Conservation (phyloP, 169 alveolate species). For the Plasmodium malariae region DNA sequence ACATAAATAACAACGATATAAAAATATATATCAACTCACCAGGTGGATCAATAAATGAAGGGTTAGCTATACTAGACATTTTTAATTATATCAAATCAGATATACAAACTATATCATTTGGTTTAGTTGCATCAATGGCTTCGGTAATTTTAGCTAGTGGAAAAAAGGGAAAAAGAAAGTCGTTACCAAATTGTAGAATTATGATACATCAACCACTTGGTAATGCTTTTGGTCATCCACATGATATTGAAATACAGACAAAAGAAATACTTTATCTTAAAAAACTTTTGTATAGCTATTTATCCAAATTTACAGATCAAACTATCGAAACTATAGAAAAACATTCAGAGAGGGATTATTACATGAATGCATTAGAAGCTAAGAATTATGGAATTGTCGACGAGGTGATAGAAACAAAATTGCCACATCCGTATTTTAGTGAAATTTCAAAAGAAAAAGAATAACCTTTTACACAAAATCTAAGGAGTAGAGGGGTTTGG, state of each 20-base stretch:
- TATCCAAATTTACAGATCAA: conserved; percentile 87
- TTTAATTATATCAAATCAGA: conserved; percentile 86
- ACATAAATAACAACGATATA: conserved; percentile 83
- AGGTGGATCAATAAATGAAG: conserved; percentile 90
- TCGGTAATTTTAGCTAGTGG: conserved; percentile 91
- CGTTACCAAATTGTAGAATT: conserved; percentile 90
- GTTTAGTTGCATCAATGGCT: conserved; percentile 92
- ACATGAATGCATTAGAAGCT: conserved; percentile 90
- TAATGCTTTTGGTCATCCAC: conserved; percentile 91
- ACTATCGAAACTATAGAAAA: conserved; percentile 80
- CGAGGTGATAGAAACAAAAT: conserved; percentile 77
- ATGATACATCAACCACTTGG: conserved; percentile 93
- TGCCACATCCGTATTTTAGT: conserved; percentile 63
- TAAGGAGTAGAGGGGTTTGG: too few species aligned
- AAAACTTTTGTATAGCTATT: conserved; percentile 84
- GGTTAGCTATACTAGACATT: conserved; percentile 89
- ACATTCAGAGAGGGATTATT: conserved; percentile 89
- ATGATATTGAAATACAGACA: conserved; percentile 91
- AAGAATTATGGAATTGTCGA: conserved; percentile 88
- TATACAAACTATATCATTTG: conserved; percentile 88
- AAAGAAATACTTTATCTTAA: conserved; percentile 88
- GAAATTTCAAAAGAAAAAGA: not conserved
- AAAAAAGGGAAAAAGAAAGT: conserved; percentile 88
- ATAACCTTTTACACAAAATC: too few species aligned
- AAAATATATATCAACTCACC: conserved; percentile 90